phyloP scores from a whole-genome alignment of 208 protist species.

The Crithidia thermophila region DNA sequence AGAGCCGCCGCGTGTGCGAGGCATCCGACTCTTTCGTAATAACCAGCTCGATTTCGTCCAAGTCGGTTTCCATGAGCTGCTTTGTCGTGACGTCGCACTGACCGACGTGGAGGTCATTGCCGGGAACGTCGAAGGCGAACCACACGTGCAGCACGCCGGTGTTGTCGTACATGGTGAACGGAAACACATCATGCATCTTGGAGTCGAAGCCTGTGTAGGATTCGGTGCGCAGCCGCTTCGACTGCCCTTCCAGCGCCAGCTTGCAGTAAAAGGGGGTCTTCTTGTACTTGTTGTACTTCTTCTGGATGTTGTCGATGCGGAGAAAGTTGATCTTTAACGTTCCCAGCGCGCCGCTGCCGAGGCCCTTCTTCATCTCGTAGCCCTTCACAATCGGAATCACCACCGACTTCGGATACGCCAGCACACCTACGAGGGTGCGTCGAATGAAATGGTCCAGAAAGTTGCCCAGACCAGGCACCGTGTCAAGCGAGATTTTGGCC shows the following conservation, averaged over 20 bases:
- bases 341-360: slow-evolving; percentile 51
- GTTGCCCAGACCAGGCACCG: slow-evolving; percentile 55
- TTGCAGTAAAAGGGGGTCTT: slow-evolving; percentile 80
- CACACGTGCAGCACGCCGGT: slow-evolving; percentile 58
- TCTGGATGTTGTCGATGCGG: slow-evolving; percentile 44
- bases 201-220: slow-evolving; percentile 61
- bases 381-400: slow-evolving; percentile 61
- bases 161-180: slow-evolving; percentile 68
- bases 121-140: slow-evolving; percentile 75
- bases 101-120: slow-evolving; percentile 59
- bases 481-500: slow-evolving; percentile 60
- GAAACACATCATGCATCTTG: slow-evolving; percentile 52
- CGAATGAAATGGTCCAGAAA: slow-evolving; percentile 78
- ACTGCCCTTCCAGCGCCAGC: slow-evolving; percentile 36
- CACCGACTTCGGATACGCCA: slow-evolving; percentile 64
- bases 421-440: slow-evolving; percentile 58
- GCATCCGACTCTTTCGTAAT: slow-evolving; percentile 41
- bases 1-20: slow-evolving; percentile 38
- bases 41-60: slow-evolving; percentile 40
- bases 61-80: slow-evolving; percentile 42
- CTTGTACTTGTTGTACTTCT: slow-evolving; percentile 56
- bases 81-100: slow-evolving; percentile 48
- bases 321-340: slow-evolving; percentile 58
- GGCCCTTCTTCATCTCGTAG: slow-evolving; percentile 42
- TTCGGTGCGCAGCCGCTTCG: slow-evolving; percentile 47